These are phyloP conservation scores for Megacollybia platyphylla DNA, from an alignment of 1,284 basidiomycete genomes.

Conservation along the genomic window DNA sequence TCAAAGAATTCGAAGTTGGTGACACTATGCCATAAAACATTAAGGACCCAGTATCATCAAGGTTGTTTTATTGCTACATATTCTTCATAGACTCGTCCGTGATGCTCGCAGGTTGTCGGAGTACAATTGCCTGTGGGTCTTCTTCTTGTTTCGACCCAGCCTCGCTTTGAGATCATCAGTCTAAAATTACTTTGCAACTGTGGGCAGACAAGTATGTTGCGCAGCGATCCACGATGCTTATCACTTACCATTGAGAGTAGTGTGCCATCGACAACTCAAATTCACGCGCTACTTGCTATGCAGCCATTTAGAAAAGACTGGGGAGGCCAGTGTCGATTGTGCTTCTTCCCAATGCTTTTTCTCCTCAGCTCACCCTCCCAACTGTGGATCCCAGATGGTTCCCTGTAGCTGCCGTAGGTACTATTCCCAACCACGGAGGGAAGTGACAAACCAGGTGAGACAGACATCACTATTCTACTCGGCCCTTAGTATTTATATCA, in stretches of 20 bases:
- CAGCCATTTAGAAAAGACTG: slow-evolving; percentile 40
- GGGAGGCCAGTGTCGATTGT: slow-evolving; percentile 45
- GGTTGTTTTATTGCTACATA: no score
- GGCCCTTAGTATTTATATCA: slow-evolving; percentile 12
- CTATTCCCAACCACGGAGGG: slow-evolving; percentile 26
- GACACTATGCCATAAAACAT: no score
- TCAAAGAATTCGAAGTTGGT: no score
- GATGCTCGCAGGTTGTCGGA: no score
- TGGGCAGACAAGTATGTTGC: no score
- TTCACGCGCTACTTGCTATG: slow-evolving; percentile 38
- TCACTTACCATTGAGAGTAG: slow-evolving; percentile 12
- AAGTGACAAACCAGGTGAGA: slow-evolving; percentile 21
- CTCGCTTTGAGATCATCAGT: no score
- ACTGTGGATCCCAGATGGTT: slow-evolving; percentile 20
- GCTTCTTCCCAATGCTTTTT: slow-evolving; percentile 24
- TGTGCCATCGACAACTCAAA: slow-evolving; percentile 54
- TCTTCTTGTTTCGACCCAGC: no score
- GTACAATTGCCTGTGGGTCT: no score
- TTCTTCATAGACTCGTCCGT: no score
- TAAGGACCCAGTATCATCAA: no score
- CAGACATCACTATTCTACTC: neutral
- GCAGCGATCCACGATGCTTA: no score
- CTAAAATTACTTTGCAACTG: no score
- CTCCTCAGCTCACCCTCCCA: slow-evolving; percentile 34
- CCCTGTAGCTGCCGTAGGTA: slow-evolving; percentile 45